Evolutionary conservation across 257 asterid species (phyloP).

Genomic region (Osmanthus fragrans): DNA sequence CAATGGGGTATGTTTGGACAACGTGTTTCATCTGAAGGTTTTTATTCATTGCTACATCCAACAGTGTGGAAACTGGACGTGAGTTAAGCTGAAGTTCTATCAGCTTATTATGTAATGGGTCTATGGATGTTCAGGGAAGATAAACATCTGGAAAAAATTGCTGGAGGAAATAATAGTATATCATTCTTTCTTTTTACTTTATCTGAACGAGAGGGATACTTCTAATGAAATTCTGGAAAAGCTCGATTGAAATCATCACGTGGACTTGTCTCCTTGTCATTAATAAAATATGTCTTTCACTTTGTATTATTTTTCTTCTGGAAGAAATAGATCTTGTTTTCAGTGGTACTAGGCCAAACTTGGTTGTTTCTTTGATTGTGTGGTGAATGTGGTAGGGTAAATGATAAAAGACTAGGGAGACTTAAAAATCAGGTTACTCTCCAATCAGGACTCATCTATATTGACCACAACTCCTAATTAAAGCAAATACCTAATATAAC

Average conservation of each 20-base stretch:
- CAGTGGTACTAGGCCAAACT: not conserved
- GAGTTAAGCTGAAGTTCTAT: not conserved
- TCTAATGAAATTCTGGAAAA: not conserved
- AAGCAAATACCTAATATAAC: too few relatives aligned
- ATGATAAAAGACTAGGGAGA: not conserved
- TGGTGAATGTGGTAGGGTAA: not conserved
- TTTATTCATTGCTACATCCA: conserved; percentile 13
- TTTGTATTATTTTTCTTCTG: not conserved
- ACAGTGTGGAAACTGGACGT: conserved; percentile 6
- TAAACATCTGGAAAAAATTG: not conserved
- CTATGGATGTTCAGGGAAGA: not conserved
- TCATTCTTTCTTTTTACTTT: not conserved
- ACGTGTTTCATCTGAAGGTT: conserved; percentile 14
- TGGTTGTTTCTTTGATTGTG: not conserved
- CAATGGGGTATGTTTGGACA: conserved; percentile 8
- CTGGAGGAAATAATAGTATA: conserved; percentile 5
- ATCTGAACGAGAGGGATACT: not conserved
- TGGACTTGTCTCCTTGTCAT: conserved; percentile 17
- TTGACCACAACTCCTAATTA: too few relatives aligned
- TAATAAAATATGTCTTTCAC: not conserved
- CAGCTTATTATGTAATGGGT: not conserved
- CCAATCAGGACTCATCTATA: too few relatives aligned
- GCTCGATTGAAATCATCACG: not conserved
- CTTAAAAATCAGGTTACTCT: not conserved
- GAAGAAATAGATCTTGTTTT: not conserved